Evolutionary conservation across 805 yeast genomes (phyloP), one percentile per base, ranked within the genome.

Genomic region (Naumovozyma baii): DNA sequence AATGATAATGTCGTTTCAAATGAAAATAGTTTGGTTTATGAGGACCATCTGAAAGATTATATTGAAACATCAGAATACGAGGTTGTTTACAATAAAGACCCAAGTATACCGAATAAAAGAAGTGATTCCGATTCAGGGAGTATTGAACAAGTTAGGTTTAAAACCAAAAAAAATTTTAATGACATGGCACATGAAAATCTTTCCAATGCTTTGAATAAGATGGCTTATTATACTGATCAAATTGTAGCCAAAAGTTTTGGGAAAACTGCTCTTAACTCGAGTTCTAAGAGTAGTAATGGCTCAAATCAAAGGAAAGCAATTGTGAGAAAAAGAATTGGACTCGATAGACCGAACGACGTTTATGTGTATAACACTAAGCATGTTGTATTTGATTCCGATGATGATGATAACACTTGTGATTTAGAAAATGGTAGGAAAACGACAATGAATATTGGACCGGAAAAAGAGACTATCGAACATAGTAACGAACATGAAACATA

Each of bases 221-320:
- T 76, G 31, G 47, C 70, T 29, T 59, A 63, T 42, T 56, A 71
- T 36, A 72, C 81, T 1, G 81, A 76, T 54, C 67, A 66, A 29
- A 62, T 74, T 14, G 73, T 77, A 37, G 73, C 75, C 12, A 72
- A 74, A 36, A 78, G 78, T n/a, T 59, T 77, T 47, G 76, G 78
- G 3, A 76, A 80, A 1, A 54, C 76, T 36, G 70, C 80, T 0
- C 68, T 70, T 38, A 39, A 63, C 31, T 59, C 51, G 4, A 46
- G 47, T 29, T 55, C 58, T 1, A 52, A 40, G 18, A 49, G 44
- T 20, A 55, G 54, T 33, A 50, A 50, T 18, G 50, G 56, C 14
- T 41, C 42, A 12, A 41, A 36, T 4, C 22, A 26, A 19, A 43
- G 51, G 35, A 50, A 51, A 44, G 48, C 51, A 31, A 41, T 54